Percentiles rank a stretch among this genome's conserved stretches.
Evolutionary conservation across 768 basidiomycete species (phyloP).

Genomic region (Glaciozyma antarctica): DNA sequence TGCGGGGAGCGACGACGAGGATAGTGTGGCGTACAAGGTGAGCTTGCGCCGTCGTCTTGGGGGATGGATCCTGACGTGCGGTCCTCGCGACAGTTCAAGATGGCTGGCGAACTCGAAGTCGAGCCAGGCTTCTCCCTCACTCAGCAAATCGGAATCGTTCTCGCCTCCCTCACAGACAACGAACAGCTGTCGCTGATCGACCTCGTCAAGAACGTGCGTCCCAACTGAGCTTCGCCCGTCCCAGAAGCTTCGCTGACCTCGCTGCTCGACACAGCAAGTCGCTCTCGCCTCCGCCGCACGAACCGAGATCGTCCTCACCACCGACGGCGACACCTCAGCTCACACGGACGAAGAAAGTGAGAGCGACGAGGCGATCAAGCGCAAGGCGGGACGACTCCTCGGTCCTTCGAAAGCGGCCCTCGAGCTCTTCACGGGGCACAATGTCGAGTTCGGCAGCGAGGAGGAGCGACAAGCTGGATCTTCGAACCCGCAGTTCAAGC

Average conservation of each 20-base stretch:
- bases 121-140: constrained; percentile 82
- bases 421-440: constrained; percentile 20
- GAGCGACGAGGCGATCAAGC: constrained; percentile 31
- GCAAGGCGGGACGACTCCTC: constrained; percentile 31
- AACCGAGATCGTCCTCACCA: constrained; percentile 40
- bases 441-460: constrained; percentile 47
- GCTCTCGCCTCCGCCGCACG: constrained; percentile 38
- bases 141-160: constrained; percentile 77
- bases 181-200: constrained; percentile 57
- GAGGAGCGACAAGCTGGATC: constrained; percentile 67
- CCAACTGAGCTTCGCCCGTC: not conserved
- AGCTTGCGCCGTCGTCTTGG: constrained; percentile 41
- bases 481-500: constrained; percentile 67
- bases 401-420: constrained; percentile 61
- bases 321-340: constrained; percentile 34
- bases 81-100: constrained; percentile 28
- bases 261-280: constrained; percentile 28
- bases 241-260: not conserved
- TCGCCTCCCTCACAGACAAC: constrained; percentile 61
- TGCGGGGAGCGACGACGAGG: constrained; percentile 33
- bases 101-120: constrained; percentile 56
- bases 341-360: constrained; percentile 21
- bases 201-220: constrained; percentile 70
- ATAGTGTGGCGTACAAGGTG: constrained; percentile 3
- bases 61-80: constrained; percentile 41